Evolutionary conservation across 75 land plant genomes (phyloP).

Genomic region (Chamaecyparis obtusa): DNA sequence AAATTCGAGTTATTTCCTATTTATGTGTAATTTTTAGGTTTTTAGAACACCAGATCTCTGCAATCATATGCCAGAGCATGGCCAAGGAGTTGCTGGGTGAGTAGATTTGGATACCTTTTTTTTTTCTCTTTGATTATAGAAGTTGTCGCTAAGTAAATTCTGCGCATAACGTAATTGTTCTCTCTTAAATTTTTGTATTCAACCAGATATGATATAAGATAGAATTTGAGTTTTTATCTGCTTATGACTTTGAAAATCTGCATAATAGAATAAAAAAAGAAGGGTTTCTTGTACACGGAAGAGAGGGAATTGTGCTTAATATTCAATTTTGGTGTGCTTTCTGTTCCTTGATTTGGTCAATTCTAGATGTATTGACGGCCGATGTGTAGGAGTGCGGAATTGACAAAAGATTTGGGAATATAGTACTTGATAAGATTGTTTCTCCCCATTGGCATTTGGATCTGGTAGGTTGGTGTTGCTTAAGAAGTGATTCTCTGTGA

Average conservation of each 20-base stretch:
- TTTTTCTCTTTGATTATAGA: background rate
- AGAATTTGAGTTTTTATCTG: background rate
- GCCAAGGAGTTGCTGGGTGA: background rate
- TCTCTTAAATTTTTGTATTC: background rate
- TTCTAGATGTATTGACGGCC: background rate
- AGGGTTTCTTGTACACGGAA: background rate
- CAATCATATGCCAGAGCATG: background rate
- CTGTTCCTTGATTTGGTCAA: background rate
- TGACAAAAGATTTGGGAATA: background rate
- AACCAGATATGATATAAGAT: too few species aligned
- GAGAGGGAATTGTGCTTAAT: background rate
- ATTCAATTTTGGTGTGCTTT: background rate
- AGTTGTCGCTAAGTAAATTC: background rate
- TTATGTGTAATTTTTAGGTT: background rate
- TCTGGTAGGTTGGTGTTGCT: background rate
- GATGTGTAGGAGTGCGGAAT: background rate
- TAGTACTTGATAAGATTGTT: background rate
- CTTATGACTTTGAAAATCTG: background rate
- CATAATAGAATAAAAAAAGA: background rate
- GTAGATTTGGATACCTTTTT: background rate
- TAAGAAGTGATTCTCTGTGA: background rate
- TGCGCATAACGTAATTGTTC: too few species aligned
- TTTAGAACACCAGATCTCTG: background rate
- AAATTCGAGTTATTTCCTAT: too few species aligned
- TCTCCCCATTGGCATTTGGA: background rate